Evolutionary conservation across 2,329 filamentous ascomycete genomes (phyloP).

Genomic region (Pseudocercospora crystallina): DNA sequence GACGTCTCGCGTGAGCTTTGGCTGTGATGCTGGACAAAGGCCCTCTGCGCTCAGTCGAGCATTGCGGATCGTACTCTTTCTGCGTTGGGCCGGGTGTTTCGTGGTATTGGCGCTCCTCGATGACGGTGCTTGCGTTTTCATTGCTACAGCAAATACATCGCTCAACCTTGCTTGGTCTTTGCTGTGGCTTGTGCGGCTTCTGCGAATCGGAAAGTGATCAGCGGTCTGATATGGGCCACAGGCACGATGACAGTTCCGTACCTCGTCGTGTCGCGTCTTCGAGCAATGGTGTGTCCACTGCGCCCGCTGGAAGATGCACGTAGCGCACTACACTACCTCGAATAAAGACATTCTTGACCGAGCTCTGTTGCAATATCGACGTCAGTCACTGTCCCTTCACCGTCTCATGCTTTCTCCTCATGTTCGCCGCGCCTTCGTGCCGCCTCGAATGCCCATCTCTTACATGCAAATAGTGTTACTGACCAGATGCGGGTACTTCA

Average conservation of each 20-base stretch:
- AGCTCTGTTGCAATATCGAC: constrained; percentile 50
- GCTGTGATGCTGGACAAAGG: too few species aligned
- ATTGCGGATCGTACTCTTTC: too few species aligned
- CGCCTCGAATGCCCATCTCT: too few species aligned
- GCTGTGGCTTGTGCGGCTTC: constrained; percentile 35
- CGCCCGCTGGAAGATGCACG: constrained; percentile 78
- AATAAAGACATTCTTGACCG: constrained; percentile 95
- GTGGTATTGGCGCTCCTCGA: too few species aligned
- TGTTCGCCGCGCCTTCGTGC: too few species aligned
- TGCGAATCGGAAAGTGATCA: constrained; percentile 12
- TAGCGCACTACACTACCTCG: constrained; percentile 90
- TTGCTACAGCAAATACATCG: neutral
- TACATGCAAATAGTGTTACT: constrained; percentile 26
- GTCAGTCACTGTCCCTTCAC: constrained; percentile 2
- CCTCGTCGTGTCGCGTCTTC: constrained; percentile 91
- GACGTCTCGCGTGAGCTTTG: too few species aligned
- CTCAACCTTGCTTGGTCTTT: constrained; percentile 34
- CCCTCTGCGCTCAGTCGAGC: too few species aligned
- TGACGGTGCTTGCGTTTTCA: too few species aligned
- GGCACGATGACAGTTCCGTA: constrained; percentile 37
- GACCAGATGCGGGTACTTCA: constrained; percentile 92
- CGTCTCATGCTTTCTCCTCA: too few species aligned
- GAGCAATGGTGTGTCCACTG: constrained; percentile 80
- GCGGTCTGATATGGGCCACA: constrained; percentile 2
- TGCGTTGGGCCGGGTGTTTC: too few species aligned